These are phyloP conservation scores for Fraxinus velutina DNA, from an alignment of 305 asterid genomes.

Conservation along the genomic window DNA sequence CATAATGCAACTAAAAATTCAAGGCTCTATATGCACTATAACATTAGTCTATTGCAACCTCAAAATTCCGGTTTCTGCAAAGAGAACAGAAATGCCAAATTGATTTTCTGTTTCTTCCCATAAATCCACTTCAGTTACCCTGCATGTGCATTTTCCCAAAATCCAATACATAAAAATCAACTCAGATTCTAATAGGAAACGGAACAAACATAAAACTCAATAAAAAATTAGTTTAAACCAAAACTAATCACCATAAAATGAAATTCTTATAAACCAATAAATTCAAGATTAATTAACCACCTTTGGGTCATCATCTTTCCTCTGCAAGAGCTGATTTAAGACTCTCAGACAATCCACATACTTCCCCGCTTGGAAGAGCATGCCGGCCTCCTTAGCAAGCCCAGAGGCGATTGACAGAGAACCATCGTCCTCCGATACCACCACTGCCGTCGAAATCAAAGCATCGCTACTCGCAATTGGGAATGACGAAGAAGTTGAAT, in stretches of 20 bases:
- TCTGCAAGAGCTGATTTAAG: constrained; percentile 40
- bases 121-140: background rate
- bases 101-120: background rate
- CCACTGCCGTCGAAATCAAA: constrained; percentile 17
- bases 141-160: background rate
- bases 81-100: background rate
- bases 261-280: background rate
- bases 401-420: constrained; percentile 34
- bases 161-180: background rate
- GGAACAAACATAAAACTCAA: background rate
- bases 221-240: background rate
- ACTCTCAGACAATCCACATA: constrained; percentile 36
- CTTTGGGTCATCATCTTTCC: constrained; percentile 44
- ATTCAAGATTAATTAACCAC: constrained; percentile 18
- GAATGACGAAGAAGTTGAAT: background rate
- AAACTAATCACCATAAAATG: background rate
- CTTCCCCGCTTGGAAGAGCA: constrained; percentile 43
- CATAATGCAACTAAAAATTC: background rate
- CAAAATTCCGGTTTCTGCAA: background rate
- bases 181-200: background rate
- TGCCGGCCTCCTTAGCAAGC: constrained; percentile 43
- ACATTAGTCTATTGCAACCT: background rate
- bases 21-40: background rate
- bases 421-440: constrained; percentile 29
- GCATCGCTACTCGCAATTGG: background rate